A percentile compares a stretch with the other conserved stretches of the same genome.
phyloP scores from a whole-genome alignment of 129 eudicot species.

The Artemisia argyi region DNA sequence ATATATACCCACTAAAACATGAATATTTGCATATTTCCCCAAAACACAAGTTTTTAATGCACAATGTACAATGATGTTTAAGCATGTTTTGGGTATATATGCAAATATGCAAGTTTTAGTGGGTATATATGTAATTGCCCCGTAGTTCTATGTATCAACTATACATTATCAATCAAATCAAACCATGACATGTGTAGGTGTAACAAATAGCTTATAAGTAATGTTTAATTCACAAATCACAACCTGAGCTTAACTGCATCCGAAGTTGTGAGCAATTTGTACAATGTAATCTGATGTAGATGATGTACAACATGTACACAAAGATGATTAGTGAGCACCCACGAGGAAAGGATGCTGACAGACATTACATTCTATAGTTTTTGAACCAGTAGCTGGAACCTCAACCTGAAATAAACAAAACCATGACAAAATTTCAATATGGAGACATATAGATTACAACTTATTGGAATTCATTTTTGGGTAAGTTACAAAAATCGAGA shows the following conservation, averaged over 20 bases:
- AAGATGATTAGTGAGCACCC: slow-evolving; percentile 39
- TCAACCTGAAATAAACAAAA: slow-evolving; percentile 46
- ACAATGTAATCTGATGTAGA: background rate
- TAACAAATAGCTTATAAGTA: slow-evolving; percentile 11
- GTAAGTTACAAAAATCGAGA: too few relatives aligned
- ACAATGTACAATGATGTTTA: too few relatives aligned
- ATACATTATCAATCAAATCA: background rate
- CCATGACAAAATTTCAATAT: background rate
- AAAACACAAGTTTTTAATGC: too few relatives aligned
- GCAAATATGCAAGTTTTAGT: too few relatives aligned
- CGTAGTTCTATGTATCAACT: slow-evolving; percentile 9
- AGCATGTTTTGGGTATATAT: too few relatives aligned
- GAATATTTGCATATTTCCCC: too few relatives aligned
- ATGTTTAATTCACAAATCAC: slow-evolving; percentile 6
- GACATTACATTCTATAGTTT: slow-evolving; percentile 82
- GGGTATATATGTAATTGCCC: too few relatives aligned
- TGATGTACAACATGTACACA: slow-evolving; percentile 7
- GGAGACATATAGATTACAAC: background rate
- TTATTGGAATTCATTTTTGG: too few relatives aligned
- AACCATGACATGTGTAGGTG: slow-evolving; percentile 3
- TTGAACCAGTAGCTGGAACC: slow-evolving; percentile 68
- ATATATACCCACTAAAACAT: too few relatives aligned
- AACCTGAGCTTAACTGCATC: background rate
- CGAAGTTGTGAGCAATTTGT: slow-evolving; percentile 5
- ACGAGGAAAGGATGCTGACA: slow-evolving; percentile 87